Percentiles rank a stretch among this genome's conserved stretches.
Conservation (phyloP, 495 filamentous ascomycete genomes). For the Penicillium canescens region DNA sequence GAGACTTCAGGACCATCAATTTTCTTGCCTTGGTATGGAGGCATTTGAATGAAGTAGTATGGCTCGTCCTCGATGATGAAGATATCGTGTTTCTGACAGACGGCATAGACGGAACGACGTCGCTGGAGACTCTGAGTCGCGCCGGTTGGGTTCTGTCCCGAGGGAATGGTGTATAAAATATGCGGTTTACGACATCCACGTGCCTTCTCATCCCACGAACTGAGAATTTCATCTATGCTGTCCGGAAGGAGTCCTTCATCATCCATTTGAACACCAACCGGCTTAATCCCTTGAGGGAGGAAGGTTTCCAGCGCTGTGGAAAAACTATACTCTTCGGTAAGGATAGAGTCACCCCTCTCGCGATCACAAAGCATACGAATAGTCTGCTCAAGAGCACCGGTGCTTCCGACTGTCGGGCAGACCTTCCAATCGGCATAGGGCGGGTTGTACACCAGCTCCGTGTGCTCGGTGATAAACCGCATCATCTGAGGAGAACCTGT, state of each 20-base stretch:
- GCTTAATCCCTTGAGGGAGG: conserved; percentile 6
- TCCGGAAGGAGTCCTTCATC: conserved; percentile 70
- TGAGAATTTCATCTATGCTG: conserved; percentile 64
- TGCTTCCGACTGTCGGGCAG: conserved; percentile 73
- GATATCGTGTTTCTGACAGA: conserved; percentile 80
- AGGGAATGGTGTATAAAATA: conserved; percentile 54
- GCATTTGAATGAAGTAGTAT: conserved; percentile 54
- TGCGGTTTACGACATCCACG: conserved; percentile 66
- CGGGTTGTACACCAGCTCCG: conserved; percentile 52
- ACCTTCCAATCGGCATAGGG: conserved; percentile 86
- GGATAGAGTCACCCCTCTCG: conserved; percentile 66
- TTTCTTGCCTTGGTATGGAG: conserved; percentile 38
- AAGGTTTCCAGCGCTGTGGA: conserved; percentile 77
- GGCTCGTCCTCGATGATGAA: conserved; percentile 94
- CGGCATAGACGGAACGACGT: conserved; percentile 67
- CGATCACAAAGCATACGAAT: conserved; percentile 64
- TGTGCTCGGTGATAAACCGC: conserved; percentile 17
- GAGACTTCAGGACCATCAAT: neutral
- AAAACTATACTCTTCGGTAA: conserved; percentile 89
- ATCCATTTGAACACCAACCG: conserved; percentile 58
- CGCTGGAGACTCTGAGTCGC: conserved; percentile 72
- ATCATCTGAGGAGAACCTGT: conserved; percentile 17
- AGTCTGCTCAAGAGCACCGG: conserved; percentile 72
- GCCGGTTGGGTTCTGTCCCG: conserved; percentile 92
- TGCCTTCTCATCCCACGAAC: conserved; percentile 60